Evolutionary conservation across 345 rosid species (phyloP), one percentile per base, ranked within the genome.

Genomic region (Firmiana major): DNA sequence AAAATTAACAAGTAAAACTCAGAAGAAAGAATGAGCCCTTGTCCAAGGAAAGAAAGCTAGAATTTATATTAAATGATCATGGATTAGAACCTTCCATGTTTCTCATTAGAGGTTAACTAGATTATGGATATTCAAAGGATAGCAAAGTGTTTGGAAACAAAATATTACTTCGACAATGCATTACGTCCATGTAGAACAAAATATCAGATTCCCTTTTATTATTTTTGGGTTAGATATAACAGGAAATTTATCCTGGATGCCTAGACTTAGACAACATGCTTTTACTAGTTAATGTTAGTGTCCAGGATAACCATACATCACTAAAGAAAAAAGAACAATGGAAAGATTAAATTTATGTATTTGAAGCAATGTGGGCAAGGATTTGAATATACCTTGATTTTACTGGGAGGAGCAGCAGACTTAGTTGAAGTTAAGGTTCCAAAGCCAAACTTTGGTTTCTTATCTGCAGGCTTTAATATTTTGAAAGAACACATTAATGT

Each of bases 401-500:
- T 88, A 76, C 80, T 51, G 68, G 88, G 74, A 79, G 80, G 68
- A 43, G 84, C 62, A 76, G 79, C 77, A 55, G 85, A 70, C 85
- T 84, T 90, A 28, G 82, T 64, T 21, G 88, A 84, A 65, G 88
- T 72, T 31, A 84, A 81, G 79, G 85, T 85, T 63, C 96, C 94
- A 17, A 89, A 84, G 79, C 87, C 76, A 46, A 83, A 89, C 42
- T 74, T 89, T 0, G 86, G 75, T 83, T 87, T 91, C 83, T 88
- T 91, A 17, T 87, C 91, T 9, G 77, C 85, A 77, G 96, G 92
- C 83, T 88, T 92, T 46, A 92, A 79, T 86, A 91, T 89, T 82
- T 94, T 97, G 78, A 94, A 94, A 68, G 97, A 90, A 70, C 98
- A 94, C 81, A 86, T 81, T 62, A 94, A 81, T 0, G 86, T 84